Evolutionary conservation across 2,329 filamentous ascomycete genomes (phyloP), one percentile per base, ranked within the genome.

Genomic region (Graphilbum ipis-grandicollis): DNA sequence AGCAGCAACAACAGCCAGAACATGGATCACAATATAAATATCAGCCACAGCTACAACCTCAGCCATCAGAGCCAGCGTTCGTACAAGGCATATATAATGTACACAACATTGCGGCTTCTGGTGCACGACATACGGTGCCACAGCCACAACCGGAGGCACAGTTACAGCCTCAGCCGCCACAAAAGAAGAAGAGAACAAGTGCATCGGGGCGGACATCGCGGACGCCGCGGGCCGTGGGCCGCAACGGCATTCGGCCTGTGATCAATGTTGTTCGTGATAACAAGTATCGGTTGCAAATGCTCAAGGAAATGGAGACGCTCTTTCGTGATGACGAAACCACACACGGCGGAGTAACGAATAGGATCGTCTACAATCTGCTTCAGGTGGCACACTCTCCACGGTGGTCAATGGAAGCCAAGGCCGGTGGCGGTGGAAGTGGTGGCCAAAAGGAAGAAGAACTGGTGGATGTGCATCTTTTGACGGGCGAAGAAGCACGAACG

Each of bases 281-380:
- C 13, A 10, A 15, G 15, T 45, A 44, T 33, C 40, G 44, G 9
- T 13, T 17, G n/a, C 33, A 39, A 10, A 35, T 43, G 35, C 34
- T 45, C 0, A 10, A 17, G 10, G 44, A 46, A 35, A 38, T 46
- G 9, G n/a, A 42, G 30, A 33, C 23, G 4, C 31, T 28, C 18
- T 36, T 41, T 15, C 19, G 9, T 5, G 34, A 31, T 9, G 15
- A 19, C 14, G 35, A 35, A 17, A 21, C 17, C 10, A 44, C 43
- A 3, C 45, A 46, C 28, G 45, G 45, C 22, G 37, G 19, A 13
- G 39, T 44, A 7, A 40, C 44, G 4, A 42, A 45, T 38, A 34
- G 33, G 7, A 33, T 43, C 12, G 35, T 47, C 19, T 37, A 37
- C 37, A 33, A 39, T 3, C 18, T 46, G 28, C 37, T 47, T 9